Conservation (phyloP, 1,284 basidiomycete genomes). For the Ganoderma sinense region DNA sequence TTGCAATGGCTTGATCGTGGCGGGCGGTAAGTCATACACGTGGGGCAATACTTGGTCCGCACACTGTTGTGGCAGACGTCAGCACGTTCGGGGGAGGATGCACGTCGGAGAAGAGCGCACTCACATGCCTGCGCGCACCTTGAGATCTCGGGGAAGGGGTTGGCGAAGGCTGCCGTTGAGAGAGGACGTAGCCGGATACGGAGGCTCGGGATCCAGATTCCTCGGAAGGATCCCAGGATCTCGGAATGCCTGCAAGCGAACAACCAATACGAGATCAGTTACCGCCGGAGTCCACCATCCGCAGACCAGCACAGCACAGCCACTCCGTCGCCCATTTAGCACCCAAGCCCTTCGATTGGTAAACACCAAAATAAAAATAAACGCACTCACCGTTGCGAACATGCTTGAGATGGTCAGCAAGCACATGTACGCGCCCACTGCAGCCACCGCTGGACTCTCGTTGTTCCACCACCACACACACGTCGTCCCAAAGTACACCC, state of each 20-base stretch:
- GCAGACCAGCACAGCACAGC: slow-evolving; percentile 25
- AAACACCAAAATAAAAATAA: not conserved
- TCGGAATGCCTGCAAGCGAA: slow-evolving; percentile 65
- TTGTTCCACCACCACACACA: slow-evolving; percentile 88
- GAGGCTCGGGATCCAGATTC: slow-evolving; percentile 84
- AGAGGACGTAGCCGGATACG: slow-evolving; percentile 66
- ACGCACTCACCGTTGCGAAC: slow-evolving; percentile 70
- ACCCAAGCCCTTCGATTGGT: not conserved
- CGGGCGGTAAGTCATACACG: slow-evolving; percentile 89
- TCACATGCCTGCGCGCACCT: slow-evolving; percentile 80
- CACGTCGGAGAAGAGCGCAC: slow-evolving; percentile 41
- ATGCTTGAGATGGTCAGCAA: slow-evolving; percentile 80
- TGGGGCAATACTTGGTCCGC: slow-evolving; percentile 90
- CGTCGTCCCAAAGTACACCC: slow-evolving; percentile 86
- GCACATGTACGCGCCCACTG: slow-evolving; percentile 80
- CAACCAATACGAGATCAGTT: slow-evolving; percentile 21
- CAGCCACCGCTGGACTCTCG: slow-evolving; percentile 76
- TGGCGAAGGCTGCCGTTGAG: slow-evolving; percentile 66
- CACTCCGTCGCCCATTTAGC: slow-evolving; percentile 22
- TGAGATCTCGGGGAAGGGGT: slow-evolving; percentile 83
- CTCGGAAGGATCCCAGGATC: slow-evolving; percentile 94
- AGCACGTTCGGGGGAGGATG: slow-evolving; percentile 9
- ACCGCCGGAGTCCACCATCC: slow-evolving; percentile 12
- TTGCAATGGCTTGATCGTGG: slow-evolving; percentile 94
- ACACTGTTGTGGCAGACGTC: slow-evolving; percentile 64